Base-by-base conservation (phyloP, 148 eudicot species). In the Pouteria glomerata region DNA sequence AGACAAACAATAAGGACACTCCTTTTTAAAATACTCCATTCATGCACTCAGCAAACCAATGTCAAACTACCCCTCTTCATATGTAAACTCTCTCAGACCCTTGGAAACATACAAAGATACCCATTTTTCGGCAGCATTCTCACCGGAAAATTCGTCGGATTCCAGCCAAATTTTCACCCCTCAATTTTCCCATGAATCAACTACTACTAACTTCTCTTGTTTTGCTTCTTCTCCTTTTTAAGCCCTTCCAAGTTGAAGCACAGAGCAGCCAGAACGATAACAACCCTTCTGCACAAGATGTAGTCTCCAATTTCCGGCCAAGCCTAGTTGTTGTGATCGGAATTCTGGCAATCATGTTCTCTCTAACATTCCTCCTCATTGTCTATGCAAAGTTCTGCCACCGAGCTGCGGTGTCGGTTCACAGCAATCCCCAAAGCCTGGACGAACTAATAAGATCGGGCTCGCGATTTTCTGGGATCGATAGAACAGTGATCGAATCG, bases 241-340 rank as follows among this genome's bases (percentile, higher is more conserved):
- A 76, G 47, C 24, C 50, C 30, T 74, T 57, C 30, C 29, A 58
- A 56, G 82, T 69, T 21, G 64, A 72, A 66, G 77, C 86, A 51
- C 53, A 57, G 13, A 1, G 12, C 3, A 59, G 16, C n/a, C 16
- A 41, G 0, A 8, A 23, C 27, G 45, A 78, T n/a, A n/a, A n/a
- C n/a, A n/a, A n/a, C n/a, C n/a, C n/a, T n/a, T n/a, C n/a, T n/a
- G n/a, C n/a, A 48, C 69, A 53, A 50, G 76, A 80, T 57, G 53
- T 21, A 35, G 66, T 55, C 23, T 31, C 56, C 70, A 77, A 61
- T 45, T 84, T 88, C 70, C 85, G 85, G 58, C 93, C 97, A 30
- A 95, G 93, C 35, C 67, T 95, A 12, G 93, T 86, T 5, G 85
- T 82, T 1, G 93, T 86, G 6, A 74, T 87, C 11, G 90, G 84